Evolutionary conservation across 257 asterid species (phyloP).

Genomic region (Leonotis leonurus): DNA sequence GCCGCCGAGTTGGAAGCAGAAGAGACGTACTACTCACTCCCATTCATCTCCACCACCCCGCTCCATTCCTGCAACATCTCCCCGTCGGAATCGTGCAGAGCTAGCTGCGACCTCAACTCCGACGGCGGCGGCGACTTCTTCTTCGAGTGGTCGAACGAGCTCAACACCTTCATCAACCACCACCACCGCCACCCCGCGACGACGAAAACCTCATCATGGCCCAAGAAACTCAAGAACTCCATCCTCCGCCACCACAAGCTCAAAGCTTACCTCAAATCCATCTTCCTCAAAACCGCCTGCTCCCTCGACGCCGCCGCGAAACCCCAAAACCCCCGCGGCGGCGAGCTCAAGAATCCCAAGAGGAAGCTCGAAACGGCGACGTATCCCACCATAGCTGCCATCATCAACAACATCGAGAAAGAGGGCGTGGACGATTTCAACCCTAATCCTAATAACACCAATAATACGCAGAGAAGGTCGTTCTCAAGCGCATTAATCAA

Average conservation of each 20-base stretch:
- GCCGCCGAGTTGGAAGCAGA: neutral
- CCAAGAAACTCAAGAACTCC: slow-evolving; percentile 25
- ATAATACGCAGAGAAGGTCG: slow-evolving; percentile 37
- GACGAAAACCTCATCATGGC: slow-evolving; percentile 42
- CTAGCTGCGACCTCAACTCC: slow-evolving; percentile 65
- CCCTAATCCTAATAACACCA: neutral
- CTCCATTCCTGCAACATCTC: slow-evolving; percentile 46
- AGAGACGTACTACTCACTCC: slow-evolving; percentile 10
- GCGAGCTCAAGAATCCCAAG: too few relatives aligned
- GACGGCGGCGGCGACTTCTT: slow-evolving; percentile 32
- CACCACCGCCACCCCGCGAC: neutral
- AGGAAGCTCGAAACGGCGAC: neutral
- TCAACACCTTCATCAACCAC: slow-evolving; percentile 31
- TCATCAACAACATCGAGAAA: slow-evolving; percentile 30
- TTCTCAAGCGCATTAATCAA: slow-evolving; percentile 72
- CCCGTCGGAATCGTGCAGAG: slow-evolving; percentile 72
- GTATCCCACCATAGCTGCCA: slow-evolving; percentile 38
- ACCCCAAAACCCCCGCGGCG: too few relatives aligned
- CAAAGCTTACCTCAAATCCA: slow-evolving; percentile 23
- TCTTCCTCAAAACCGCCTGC: slow-evolving; percentile 23
- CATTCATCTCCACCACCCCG: slow-evolving; percentile 27
- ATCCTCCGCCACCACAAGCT: slow-evolving; percentile 21
- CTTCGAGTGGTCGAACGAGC: slow-evolving; percentile 68
- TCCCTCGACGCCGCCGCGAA: too few relatives aligned
- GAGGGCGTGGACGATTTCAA: neutral